phyloP scores from a whole-genome alignment of 176 grass and related monocot species.

The Coix lacrymajobi region DNA sequence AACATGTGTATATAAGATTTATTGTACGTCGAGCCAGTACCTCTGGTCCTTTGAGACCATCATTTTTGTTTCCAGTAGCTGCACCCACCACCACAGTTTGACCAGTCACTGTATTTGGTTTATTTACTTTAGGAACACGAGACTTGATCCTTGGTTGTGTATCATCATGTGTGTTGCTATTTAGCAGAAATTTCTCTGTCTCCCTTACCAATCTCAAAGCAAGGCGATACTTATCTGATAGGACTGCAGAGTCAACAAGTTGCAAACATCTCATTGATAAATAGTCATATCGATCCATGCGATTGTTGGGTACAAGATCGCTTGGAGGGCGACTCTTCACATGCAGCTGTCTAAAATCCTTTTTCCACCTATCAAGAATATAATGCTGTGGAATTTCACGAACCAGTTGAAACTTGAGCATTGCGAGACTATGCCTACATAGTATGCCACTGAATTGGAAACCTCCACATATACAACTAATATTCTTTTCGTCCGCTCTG shows the following conservation, averaged over 20 bases:
- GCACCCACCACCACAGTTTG: slow-evolving; percentile 46
- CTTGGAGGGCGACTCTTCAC: slow-evolving; percentile 56
- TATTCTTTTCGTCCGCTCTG: slow-evolving; percentile 58
- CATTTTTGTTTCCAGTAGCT: slow-evolving; percentile 49
- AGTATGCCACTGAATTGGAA: slow-evolving; percentile 96
- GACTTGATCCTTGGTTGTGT: slow-evolving; percentile 88
- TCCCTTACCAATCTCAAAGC: slow-evolving; percentile 87
- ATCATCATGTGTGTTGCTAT: slow-evolving; percentile 87
- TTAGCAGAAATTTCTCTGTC: slow-evolving; percentile 85
- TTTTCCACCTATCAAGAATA: slow-evolving; percentile 95
- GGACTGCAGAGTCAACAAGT: slow-evolving; percentile 78
- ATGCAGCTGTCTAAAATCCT: slow-evolving; percentile 83
- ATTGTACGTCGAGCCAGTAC: slow-evolving; percentile 33
- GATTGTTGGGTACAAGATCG: slow-evolving; percentile 73
- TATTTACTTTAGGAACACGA: slow-evolving; percentile 67
- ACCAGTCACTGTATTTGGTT: slow-evolving; percentile 35
- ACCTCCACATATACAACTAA: slow-evolving; percentile 92
- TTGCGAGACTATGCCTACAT: slow-evolving; percentile 83
- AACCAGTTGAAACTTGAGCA: slow-evolving; percentile 87
- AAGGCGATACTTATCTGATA: slow-evolving; percentile 94
- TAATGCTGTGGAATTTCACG: slow-evolving; percentile 85
- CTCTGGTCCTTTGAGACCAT: slow-evolving; percentile 38
- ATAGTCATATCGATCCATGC: slow-evolving; percentile 90
- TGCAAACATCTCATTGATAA: slow-evolving; percentile 94
- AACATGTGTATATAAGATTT: neutral